Evolutionary conservation across 2,329 filamentous ascomycete species (phyloP), one percentile per base, ranked within the genome.

Genomic region (Beauveria bassiana): DNA sequence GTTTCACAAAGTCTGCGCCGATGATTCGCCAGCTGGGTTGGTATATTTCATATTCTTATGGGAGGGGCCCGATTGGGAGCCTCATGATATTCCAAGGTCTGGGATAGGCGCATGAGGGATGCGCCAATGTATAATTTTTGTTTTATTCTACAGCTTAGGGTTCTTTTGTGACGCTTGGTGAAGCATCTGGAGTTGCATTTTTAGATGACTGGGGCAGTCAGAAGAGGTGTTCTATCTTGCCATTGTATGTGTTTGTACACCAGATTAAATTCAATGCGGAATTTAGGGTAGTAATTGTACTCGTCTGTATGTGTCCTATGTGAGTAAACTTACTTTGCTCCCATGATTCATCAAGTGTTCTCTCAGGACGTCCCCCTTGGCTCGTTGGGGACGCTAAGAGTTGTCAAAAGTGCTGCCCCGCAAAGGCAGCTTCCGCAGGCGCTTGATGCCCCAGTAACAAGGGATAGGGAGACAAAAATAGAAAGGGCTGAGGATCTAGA

Each of bases 291-390:
- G 46, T 46, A 45, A 22, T n/a, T 54, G 14, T 18, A 26, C 26
- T 45, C 14, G 5, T 9, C 20, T 10, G 20, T 26, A 14, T 38
- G 34, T 38, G 31, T 14, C 31, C 34, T 38, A 38, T 38, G 34
- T 38, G 14, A 38, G 16, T 14, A 38, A 38, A 16, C 14, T 38
- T 14, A 38, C 34, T 38, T 38, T 38, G 34, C 34, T 14, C 42
- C 57, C 38, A 59, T 59, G 57, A 59, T 59, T 52, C 57, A 59
- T 59, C n/a, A 46, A 12, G 12, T 56, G 54, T 46, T 43, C 34
- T 47, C 42, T 47, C 9, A 18, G 24, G 24, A 38, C 34, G 34
- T 14, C 34, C 16, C 34, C 34, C 34, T 38, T 38, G 12, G 34
- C 34, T 38, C 5, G 34, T 38, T 14, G 14, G 12, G 16, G 34